Percentiles rank a stretch among this genome's conserved stretches.
Evolutionary conservation across 306 rosid genomes (phyloP).

Genomic region (Vicia villosa): DNA sequence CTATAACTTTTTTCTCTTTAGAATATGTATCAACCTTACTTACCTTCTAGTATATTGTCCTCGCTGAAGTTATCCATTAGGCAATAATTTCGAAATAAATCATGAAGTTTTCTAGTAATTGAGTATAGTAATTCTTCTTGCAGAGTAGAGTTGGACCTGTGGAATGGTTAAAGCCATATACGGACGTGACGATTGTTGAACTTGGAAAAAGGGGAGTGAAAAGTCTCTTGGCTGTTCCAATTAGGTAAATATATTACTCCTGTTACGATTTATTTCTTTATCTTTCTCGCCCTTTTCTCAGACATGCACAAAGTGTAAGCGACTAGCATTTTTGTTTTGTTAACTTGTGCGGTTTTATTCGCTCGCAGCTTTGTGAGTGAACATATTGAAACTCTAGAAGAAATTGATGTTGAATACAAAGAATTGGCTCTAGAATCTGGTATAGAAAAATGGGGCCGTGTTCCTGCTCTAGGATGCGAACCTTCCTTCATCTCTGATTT

Average conservation of each 20-base stretch:
- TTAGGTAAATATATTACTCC: slow-evolving; percentile 57
- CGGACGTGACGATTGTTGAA: slow-evolving; percentile 91
- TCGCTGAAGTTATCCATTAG: background rate
- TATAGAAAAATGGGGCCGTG: slow-evolving; percentile 93
- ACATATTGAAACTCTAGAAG: slow-evolving; percentile 98
- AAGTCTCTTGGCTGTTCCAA: slow-evolving; percentile 91
- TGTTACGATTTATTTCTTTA: slow-evolving; percentile 7
- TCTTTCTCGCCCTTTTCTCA: background rate
- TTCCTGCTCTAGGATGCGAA: slow-evolving; percentile 97
- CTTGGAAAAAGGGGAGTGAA: slow-evolving; percentile 89
- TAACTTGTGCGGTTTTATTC: slow-evolving; percentile 37
- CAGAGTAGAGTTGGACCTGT: slow-evolving; percentile 99
- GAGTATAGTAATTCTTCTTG: slow-evolving; percentile 26
- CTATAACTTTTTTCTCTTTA: too few relatives aligned
- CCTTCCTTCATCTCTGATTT: slow-evolving; percentile 91
- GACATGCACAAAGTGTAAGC: background rate
- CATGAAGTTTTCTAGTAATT: slow-evolving; percentile 33
- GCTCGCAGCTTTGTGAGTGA: slow-evolving; percentile 92
- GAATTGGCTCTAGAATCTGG: slow-evolving; percentile 90
- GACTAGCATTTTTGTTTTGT: slow-evolving; percentile 11
- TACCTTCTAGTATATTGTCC: too few relatives aligned
- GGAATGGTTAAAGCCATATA: slow-evolving; percentile 97
- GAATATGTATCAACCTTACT: too few relatives aligned
- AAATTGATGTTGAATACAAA: slow-evolving; percentile 96
- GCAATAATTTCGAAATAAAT: slow-evolving; percentile 3